A percentile compares a stretch with the other conserved stretches of the same genome.
These are phyloP conservation scores for Arctium lappa DNA, from an alignment of 129 eudicot genomes.

Conservation along the genomic window DNA sequence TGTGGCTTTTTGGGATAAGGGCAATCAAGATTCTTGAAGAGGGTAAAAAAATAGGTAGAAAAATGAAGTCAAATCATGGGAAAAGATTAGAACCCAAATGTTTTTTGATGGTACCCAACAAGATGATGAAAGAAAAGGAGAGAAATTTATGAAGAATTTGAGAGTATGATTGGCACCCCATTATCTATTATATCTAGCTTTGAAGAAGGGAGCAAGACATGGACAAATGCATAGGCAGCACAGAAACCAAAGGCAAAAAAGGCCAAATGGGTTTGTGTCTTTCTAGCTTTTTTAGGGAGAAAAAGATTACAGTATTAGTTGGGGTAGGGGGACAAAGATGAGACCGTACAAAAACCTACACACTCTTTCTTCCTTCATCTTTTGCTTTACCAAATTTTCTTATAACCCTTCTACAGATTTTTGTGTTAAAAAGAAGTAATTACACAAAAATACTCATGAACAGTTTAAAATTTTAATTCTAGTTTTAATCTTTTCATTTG, in stretches of 20 bases:
- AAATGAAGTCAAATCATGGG: conserved; percentile 41
- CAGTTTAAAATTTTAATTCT: no score
- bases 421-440: background rate
- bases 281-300: conserved; percentile 45
- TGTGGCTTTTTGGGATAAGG: background rate
- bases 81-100: conserved; percentile 21
- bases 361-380: background rate
- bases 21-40: conserved; percentile 27
- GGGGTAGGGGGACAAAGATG: conserved; percentile 56
- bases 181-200: conserved; percentile 42
- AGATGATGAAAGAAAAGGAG: conserved; percentile 16
- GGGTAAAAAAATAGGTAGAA: background rate
- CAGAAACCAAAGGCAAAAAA: conserved; percentile 64
- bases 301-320: conserved; percentile 34
- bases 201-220: conserved; percentile 51
- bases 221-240: conserved; percentile 65
- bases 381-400: conserved; percentile 25
- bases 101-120: conserved; percentile 22
- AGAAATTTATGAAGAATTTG: conserved; percentile 52
- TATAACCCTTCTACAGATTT: background rate
- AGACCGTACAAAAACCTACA: conserved; percentile 55
- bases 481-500: no score
- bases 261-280: conserved; percentile 56
- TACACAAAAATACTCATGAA: no score
- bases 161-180: conserved; percentile 62